A percentile compares a stretch with the other conserved stretches of the same genome.
Conservation (phyloP, 2,329 filamentous ascomycete species). For the Colletotrichum orbiculare region DNA sequence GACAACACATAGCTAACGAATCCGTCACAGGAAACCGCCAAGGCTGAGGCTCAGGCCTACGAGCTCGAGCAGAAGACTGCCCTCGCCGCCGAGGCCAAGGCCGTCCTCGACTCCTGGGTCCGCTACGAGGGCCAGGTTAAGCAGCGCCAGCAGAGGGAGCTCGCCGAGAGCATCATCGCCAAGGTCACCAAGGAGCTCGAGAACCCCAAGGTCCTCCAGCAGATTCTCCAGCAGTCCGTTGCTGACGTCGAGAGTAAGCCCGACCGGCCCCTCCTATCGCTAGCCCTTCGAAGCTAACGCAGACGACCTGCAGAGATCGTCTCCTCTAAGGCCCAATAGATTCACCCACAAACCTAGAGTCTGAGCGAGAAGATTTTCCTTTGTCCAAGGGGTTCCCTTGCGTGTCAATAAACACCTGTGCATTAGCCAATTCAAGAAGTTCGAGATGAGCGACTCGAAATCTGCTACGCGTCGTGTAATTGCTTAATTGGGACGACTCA, state of each 20-base stretch:
- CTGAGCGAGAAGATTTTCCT: conserved; percentile 55
- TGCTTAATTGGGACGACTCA: conserved; percentile 28
- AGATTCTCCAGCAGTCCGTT: conserved; percentile 97
- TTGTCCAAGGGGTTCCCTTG: conserved; percentile 56
- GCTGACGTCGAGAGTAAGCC: conserved; percentile 92
- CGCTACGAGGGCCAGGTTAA: conserved; percentile 99
- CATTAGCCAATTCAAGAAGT: conserved; percentile 65
- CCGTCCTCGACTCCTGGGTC: conserved; percentile 97
- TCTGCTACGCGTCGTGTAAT: conserved; percentile 22
- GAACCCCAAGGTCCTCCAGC: conserved; percentile 96
- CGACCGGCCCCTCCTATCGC: not conserved
- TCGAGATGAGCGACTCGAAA: conserved; percentile 25
- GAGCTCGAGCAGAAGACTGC: conserved; percentile 97
- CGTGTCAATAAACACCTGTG: conserved; percentile 71
- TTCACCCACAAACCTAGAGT: conserved; percentile 39
- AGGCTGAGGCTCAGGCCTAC: conserved; percentile 94
- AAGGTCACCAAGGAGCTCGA: conserved; percentile 99
- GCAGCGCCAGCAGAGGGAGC: conserved; percentile 97
- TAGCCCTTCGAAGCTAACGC: too few species aligned
- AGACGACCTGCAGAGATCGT: conserved; percentile 63
- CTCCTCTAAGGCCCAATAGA: conserved; percentile 72
- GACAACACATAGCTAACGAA: conserved; percentile 14
- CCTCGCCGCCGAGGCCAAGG: conserved; percentile 91
- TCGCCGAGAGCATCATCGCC: conserved; percentile 90
- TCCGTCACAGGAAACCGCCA: conserved; percentile 83